Conservation (phyloP, 306 rosid species). For the Cucurbita pepo region DNA sequence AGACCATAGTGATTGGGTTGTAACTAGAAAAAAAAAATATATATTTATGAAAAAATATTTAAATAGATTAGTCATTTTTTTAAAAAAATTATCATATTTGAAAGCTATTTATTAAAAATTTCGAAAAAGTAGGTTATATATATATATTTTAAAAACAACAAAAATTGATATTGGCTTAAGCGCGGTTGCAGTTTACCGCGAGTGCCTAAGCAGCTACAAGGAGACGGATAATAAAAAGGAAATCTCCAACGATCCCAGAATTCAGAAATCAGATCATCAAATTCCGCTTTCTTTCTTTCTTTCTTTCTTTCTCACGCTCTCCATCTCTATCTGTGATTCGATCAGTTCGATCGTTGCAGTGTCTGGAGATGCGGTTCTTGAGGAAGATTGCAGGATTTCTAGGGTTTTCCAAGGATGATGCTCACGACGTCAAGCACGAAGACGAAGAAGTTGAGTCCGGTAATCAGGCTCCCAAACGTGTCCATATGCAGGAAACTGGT, state of each 20-base stretch:
- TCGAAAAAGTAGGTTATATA: too few relatives aligned
- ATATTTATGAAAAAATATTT: too few relatives aligned
- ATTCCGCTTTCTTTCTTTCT: neutral
- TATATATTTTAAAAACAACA: too few relatives aligned
- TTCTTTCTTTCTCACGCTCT: neutral
- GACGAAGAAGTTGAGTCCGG: conserved; percentile 19
- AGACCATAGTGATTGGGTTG: too few relatives aligned
- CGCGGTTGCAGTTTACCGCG: neutral
- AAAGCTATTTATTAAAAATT: too few relatives aligned
- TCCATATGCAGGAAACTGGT: conserved; percentile 31
- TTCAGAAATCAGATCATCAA: neutral
- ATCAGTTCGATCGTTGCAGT: conserved; percentile 1
- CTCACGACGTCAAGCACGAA: conserved; percentile 30
- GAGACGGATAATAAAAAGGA: too few relatives aligned
- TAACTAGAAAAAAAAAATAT: too few relatives aligned
- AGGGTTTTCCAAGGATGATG: conserved; percentile 51
- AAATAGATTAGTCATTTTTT: too few relatives aligned
- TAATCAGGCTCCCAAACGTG: conserved; percentile 18
- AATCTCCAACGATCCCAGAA: neutral
- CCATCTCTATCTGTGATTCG: conserved; percentile 1
- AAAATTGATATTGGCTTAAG: neutral
- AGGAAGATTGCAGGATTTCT: conserved; percentile 33
- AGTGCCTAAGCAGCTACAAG: neutral
- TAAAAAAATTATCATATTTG: too few relatives aligned
- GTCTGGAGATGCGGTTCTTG: conserved; percentile 32